phyloP scores from a whole-genome alignment of 192 early-diverging fungal genomes.

The Coemansia sp. region DNA sequence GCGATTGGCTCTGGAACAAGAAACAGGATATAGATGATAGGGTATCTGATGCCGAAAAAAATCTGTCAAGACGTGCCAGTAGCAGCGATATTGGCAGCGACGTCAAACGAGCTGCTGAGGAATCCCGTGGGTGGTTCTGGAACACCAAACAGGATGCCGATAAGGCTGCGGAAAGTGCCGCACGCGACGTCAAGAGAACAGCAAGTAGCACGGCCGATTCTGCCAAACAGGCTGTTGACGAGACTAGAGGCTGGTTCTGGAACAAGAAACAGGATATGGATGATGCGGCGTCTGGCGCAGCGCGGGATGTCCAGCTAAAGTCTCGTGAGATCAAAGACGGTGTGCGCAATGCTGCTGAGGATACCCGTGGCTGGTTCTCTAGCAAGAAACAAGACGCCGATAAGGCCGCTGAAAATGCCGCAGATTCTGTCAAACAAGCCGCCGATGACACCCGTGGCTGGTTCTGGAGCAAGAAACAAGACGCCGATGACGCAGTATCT shows the following conservation, averaged over 20 bases:
- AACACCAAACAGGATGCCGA: conserved; percentile 23
- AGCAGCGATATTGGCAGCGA: too few relatives aligned
- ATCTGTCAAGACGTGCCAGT: too few relatives aligned
- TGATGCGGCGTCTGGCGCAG: background rate
- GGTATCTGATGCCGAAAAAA: background rate
- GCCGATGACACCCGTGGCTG: conserved; percentile 18
- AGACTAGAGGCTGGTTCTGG: conserved; percentile 10
- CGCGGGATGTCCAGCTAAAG: background rate
- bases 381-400: conserved; percentile 24
- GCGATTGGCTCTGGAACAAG: conserved; percentile 29
- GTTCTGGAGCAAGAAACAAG: conserved; percentile 29
- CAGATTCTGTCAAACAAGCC: conserved; percentile 8
- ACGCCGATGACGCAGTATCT: conserved; percentile 12
- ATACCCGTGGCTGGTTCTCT: conserved; percentile 14
- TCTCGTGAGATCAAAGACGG: background rate
- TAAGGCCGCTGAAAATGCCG: background rate
- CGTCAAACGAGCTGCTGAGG: background rate
- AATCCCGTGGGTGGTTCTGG: background rate
- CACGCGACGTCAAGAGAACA: background rate
- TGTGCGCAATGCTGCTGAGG: background rate
- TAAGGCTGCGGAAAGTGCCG: background rate
- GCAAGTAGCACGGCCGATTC: background rate
- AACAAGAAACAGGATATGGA: background rate
- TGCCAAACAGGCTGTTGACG: conserved; percentile 8
- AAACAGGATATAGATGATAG: conserved; percentile 20